These are phyloP conservation scores for Solanum ahanhuiri DNA, from an alignment of 257 asterid genomes.

Conservation along the genomic window DNA sequence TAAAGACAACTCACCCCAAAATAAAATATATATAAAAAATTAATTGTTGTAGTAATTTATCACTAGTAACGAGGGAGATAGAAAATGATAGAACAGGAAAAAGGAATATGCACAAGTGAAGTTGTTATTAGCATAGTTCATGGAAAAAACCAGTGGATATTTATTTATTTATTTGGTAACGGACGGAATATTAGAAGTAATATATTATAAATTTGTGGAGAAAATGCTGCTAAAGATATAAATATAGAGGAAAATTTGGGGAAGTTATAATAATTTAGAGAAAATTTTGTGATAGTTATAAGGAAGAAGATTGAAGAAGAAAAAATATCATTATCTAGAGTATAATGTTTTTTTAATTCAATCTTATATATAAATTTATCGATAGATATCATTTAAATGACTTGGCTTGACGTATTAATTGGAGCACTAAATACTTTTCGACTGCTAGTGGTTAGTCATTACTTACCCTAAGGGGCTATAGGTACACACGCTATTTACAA, in stretches of 20 bases:
- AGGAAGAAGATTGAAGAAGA: neutral
- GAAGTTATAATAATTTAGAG: neutral
- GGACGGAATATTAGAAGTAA: conserved; percentile 3
- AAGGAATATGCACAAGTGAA: conserved; percentile 1
- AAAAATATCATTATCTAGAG: too few species aligned
- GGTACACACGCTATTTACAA: conserved; percentile 12
- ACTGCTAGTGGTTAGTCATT: neutral
- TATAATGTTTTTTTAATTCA: neutral
- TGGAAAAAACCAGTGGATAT: conserved; percentile 23
- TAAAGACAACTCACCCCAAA: neutral
- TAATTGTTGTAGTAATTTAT: neutral
- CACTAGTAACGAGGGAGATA: conserved; percentile 12
- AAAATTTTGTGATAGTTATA: neutral
- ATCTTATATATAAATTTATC: neutral
- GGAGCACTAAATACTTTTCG: neutral
- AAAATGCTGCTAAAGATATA: neutral
- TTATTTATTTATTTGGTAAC: conserved; percentile 19
- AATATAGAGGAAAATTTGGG: neutral
- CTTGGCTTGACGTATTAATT: neutral
- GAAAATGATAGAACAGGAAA: conserved; percentile 11
- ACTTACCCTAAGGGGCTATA: conserved; percentile 4
- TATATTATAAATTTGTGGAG: neutral
- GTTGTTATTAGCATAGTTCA: conserved; percentile 21
- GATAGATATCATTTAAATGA: neutral
- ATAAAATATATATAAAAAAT: neutral